Evolutionary conservation across 257 asterid genomes (phyloP), one percentile per base, ranked within the genome.

Genomic region (Primulina tabacum): DNA sequence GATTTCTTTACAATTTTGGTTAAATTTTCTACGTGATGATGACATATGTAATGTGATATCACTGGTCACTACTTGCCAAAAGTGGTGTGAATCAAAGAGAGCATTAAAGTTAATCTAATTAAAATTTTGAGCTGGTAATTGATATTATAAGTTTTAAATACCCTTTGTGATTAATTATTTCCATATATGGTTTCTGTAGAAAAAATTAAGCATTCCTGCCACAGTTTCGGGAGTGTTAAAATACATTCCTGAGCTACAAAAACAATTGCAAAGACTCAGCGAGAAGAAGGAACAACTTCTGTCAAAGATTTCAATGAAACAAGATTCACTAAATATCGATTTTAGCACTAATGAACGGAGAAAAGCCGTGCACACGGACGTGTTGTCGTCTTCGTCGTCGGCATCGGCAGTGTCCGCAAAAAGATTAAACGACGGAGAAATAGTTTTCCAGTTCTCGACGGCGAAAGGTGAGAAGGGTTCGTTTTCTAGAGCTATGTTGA

Each of bases 231-330:
- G 79, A 8, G 95, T 82, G 65, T 37, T 85, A 37, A 86, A 87
- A 67, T 89, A 89, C 93, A 85, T 91, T 24, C 95, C 95, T 0
- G 97, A 89, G 79, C 76, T 89, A 43, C 92, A 80, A 69, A 83
- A 81, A 37, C 88, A 91, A 79, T 76, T 87, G 14, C 84, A 84
- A 21, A 78, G 72, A 50, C 71, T 87, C 12, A 52, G 17, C 14
- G 60, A 80, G 7, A 82, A 74, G 82, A 89, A 75, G 55, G 87
- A 91, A 68, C 71, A 67, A 0, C 81, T 85, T 3, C 6, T 73
- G 28, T 70, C 84, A 28, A 79, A 66, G 53, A 37, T 77, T 30
- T 62, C 81, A 0, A 67, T 60, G 61, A 53, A 64, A 29, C 73
- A 73, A 76, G 61, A 65, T 18, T 69, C 77, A 64, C 58, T 52